Evolutionary conservation across 2,329 filamentous ascomycete genomes (phyloP).

Genomic region (Exophiala sp.): DNA sequence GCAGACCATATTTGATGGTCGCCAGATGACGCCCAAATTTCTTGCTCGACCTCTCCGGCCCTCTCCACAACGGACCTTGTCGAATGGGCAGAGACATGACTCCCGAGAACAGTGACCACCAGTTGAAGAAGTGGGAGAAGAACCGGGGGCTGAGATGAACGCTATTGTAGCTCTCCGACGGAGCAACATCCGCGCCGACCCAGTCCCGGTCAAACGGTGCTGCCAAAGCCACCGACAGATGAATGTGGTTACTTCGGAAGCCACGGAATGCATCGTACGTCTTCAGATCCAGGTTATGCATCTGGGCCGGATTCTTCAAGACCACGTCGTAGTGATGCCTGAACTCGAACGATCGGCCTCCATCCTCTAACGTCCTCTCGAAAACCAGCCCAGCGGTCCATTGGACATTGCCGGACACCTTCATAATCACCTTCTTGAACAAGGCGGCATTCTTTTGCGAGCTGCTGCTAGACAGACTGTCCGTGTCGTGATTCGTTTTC

Average conservation of each 20-base stretch:
- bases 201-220: slow-evolving; percentile 84
- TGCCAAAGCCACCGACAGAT: slow-evolving; percentile 84
- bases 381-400: slow-evolving; percentile 91
- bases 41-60: slow-evolving; percentile 92
- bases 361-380: slow-evolving; percentile 69
- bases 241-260: slow-evolving; percentile 96
- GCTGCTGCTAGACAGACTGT: slow-evolving; percentile 57
- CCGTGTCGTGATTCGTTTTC: slow-evolving; percentile 43
- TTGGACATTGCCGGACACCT: slow-evolving; percentile 90
- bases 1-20: slow-evolving; percentile 96
- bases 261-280: slow-evolving; percentile 87
- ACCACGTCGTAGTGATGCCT: slow-evolving; percentile 87
- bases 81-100: slow-evolving; percentile 91
- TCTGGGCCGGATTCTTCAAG: slow-evolving; percentile 71
- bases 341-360: slow-evolving; percentile 76
- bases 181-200: slow-evolving; percentile 66
- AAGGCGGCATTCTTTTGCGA: slow-evolving; percentile 66
- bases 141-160: slow-evolving; percentile 91
- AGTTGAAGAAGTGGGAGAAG: slow-evolving; percentile 96
- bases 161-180: slow-evolving; percentile 89
- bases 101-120: slow-evolving; percentile 95
- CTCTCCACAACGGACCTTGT: slow-evolving; percentile 85
- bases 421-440: slow-evolving; percentile 99
- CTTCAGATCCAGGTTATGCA: slow-evolving; percentile 48
- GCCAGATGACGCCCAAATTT: slow-evolving; percentile 95